Percentiles rank a stretch among this genome's conserved stretches.
Evolutionary conservation across 2,329 filamentous ascomycete genomes (phyloP).

Genomic region (Nemania abortiva): DNA sequence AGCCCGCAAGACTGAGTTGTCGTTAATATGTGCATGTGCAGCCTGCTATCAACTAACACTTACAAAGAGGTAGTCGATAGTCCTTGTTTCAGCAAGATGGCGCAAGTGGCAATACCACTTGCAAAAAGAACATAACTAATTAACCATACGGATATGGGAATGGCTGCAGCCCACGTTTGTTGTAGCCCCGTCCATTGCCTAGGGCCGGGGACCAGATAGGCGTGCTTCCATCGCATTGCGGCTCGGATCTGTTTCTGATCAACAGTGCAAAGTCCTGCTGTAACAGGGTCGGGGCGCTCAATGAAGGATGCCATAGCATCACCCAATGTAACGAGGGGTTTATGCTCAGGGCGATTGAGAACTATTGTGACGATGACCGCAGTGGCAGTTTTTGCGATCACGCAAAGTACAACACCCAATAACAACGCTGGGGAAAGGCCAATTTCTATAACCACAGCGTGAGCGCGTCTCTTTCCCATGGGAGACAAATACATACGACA

Average conservation of each 20-base stretch:
- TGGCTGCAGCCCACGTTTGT: not conserved
- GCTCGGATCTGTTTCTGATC: not conserved
- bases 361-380: not conserved
- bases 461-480: not conserved
- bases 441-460: slow-evolving; percentile 7
- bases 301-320: slow-evolving; percentile 20
- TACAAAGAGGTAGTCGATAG: not conserved
- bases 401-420: slow-evolving; percentile 19
- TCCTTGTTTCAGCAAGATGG: slow-evolving; percentile 2
- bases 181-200: not conserved
- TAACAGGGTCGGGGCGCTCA: slow-evolving; percentile 2
- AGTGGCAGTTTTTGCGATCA: not conserved
- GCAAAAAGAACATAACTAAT: slow-evolving; percentile 17
- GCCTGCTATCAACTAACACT: not conserved
- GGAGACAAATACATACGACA: slow-evolving; percentile 26
- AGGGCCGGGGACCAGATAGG: not conserved
- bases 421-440: slow-evolving; percentile 10
- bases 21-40: not conserved
- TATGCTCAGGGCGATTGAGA: not conserved
- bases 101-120: slow-evolving; percentile 1
- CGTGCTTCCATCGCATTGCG: not conserved
- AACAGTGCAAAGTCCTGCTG: slow-evolving; percentile 36
- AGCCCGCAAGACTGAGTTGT: not conserved
- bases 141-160: slow-evolving; percentile 10
- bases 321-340: slow-evolving; percentile 13